Base-by-base conservation (phyloP, 768 basidiomycete species). In the Coprinopsis marcescibilis region DNA sequence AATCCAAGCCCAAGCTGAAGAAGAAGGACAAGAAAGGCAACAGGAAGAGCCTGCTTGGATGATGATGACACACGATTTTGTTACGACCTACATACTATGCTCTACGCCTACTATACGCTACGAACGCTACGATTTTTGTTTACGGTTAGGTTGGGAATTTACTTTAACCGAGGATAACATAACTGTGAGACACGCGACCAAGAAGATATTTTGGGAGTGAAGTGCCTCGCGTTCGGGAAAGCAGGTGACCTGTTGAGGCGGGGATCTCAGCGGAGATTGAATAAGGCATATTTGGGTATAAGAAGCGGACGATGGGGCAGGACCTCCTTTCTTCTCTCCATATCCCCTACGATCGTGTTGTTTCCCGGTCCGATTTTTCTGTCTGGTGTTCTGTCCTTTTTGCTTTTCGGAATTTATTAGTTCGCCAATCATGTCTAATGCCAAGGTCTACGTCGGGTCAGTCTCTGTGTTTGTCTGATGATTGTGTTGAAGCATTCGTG, bases 391-490 rank as follows among this genome's bases (percentile, higher is more conserved):
- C 72, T 39, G 26, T 48, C 68, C 63, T 77, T 66, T 78, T 69
- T 68, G 68, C 68, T 68, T 69, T 63, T 69, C 68, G 67, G 64
- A 73, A 73, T 77, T 71, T 77, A 15, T 17, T 43, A 15, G 6
- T 19, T 43, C 61, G 60, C 71, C 71, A 43, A 78, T 73, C 71
- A 85, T 86, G 82, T 78, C 84, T 67, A n/a, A n/a, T n/a, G 72
- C 84, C 61, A 92, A 91, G 74, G 78, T 91, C 65, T 92, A 91
- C 69, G 88, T 92, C 78, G 89, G 88, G 89, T 92, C 79, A 84
- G 89, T 91, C 80, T 7, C 41, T 21, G 8, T 43, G 41, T 43
- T 81, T 66, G 67, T 71, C 72, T 63, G 71, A 69, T 66, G 21
- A n/a, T 42, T 60, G 71, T 60, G 71, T 62, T 63, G 67, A 60